A percentile compares a stretch with the other conserved stretches of the same genome.
phyloP scores from a whole-genome alignment of 495 filamentous ascomycete genomes.

The Amphirosellinia nigrospora region DNA sequence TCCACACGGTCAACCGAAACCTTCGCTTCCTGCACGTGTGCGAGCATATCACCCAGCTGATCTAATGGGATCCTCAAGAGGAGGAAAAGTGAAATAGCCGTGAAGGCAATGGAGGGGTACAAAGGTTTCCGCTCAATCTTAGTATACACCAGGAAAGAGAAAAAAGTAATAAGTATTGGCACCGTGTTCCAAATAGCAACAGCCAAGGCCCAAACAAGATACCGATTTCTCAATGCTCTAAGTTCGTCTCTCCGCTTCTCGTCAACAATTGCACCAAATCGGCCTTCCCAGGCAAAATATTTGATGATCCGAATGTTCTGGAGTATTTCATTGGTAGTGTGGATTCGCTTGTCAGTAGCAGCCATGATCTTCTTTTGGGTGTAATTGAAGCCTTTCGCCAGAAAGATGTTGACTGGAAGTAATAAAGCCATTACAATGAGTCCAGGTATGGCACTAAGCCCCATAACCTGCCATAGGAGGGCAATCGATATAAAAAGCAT shows the following conservation, averaged over 20 bases:
- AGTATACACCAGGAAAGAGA: slow-evolving; percentile 94
- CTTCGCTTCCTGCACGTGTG: slow-evolving; percentile 96
- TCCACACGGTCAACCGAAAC: slow-evolving; percentile 97
- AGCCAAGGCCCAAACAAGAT: slow-evolving; percentile 88
- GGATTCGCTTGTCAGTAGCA: slow-evolving; percentile 94
- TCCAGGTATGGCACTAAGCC: slow-evolving; percentile 90
- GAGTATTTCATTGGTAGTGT: slow-evolving; percentile 94
- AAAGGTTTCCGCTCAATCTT: slow-evolving; percentile 87
- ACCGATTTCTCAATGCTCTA: slow-evolving; percentile 75
- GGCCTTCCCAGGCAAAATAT: slow-evolving; percentile 98
- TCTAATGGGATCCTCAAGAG: slow-evolving; percentile 94
- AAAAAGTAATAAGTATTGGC: slow-evolving; percentile 92
- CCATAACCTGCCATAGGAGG: slow-evolving; percentile 87
- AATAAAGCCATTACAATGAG: slow-evolving; percentile 90
- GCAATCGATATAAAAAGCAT: slow-evolving; percentile 73
- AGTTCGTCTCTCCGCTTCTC: slow-evolving; percentile 86
- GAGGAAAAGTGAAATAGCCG: slow-evolving; percentile 92
- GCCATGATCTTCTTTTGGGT: slow-evolving; percentile 91
- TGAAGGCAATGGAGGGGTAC: slow-evolving; percentile 94
- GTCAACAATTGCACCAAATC: slow-evolving; percentile 84
- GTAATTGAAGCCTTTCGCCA: slow-evolving; percentile 81
- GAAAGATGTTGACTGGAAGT: slow-evolving; percentile 84
- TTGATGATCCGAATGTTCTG: slow-evolving; percentile 99
- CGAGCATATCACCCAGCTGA: slow-evolving; percentile 98
- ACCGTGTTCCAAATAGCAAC: slow-evolving; percentile 97